Evolutionary conservation across 2,329 filamentous ascomycete species (phyloP), one percentile per base, ranked within the genome.

Genomic region (Fusarium neocosmosporiellum): DNA sequence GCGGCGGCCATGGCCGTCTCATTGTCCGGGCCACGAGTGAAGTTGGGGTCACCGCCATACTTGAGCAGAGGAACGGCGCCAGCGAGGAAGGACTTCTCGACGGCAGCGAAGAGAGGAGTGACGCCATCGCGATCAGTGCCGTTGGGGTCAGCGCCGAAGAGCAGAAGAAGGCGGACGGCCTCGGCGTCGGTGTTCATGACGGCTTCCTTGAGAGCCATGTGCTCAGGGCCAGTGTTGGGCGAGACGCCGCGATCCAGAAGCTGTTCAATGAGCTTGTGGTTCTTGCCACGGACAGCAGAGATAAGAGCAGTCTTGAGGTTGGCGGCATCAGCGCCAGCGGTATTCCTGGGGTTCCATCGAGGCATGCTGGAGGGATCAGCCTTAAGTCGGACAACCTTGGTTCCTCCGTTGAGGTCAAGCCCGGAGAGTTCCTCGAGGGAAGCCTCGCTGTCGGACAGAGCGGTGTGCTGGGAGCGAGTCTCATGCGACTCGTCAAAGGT

Each of bases 31-130:
- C 88, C 86, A 2, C 84, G 82, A 2, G 83, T 80, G 53, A 88
- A 82, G 75, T 90, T 90, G 11, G 86, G 86, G 76, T 89, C 88
- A 18, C 88, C 89, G 13, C 90, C 89, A 69, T 93, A 92, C 80
- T 92, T 91, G 72, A 91, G 84, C 6, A 93, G 85, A 59, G 88
- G 81, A 33, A 87, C 87, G 0, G 90, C 89, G 4, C 86, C 89
- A 24, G 88, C 87, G 43, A 88, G 78, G 76, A 88, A 90, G 0
- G 84, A 85, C 67, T 84, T 85, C 72, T 88, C 88, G 4, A 86
- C 87, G 0, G 85, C 86, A 18, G 80, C 85, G 59, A 83, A 83
- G 3, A 91, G 83, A 3, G 89, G 88, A 0, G 86, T 88, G 36
- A 86, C 75, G 27, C 86, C 86, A 20, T 86, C 81, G 29, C 79